Conservation (phyloP, 2,329 filamentous ascomycete species). For the Diaporthe ilicicola region DNA sequence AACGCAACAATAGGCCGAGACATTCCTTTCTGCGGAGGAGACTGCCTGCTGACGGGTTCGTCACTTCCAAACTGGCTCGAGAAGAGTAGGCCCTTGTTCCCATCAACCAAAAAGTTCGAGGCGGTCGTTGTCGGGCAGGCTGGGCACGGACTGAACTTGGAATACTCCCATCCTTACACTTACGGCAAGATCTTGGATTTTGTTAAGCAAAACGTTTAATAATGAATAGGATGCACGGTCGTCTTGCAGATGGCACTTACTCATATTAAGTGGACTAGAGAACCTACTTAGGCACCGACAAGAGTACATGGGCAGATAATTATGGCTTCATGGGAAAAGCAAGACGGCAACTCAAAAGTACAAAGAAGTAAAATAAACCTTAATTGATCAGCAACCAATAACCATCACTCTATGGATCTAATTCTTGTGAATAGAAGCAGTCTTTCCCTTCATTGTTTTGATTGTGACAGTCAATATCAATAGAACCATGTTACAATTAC, state of each 20-base stretch:
- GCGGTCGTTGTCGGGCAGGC: slow-evolving; percentile 62
- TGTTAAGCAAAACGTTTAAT: slow-evolving; percentile 21
- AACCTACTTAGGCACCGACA: too few relatives aligned
- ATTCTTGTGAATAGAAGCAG: too few relatives aligned
- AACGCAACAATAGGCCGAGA: slow-evolving; percentile 49
- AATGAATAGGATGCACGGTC: background rate
- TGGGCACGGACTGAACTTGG: slow-evolving; percentile 60
- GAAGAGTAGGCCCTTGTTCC: slow-evolving; percentile 50
- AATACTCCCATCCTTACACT: slow-evolving; percentile 32
- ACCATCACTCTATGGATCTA: too few relatives aligned
- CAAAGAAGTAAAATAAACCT: too few relatives aligned
- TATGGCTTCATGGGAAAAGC: too few relatives aligned
- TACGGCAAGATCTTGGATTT: slow-evolving; percentile 30
- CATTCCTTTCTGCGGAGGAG: slow-evolving; percentile 68
- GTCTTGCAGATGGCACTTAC: background rate
- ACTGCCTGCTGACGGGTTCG: slow-evolving; percentile 58
- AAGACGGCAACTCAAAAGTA: too few relatives aligned
- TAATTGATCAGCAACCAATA: too few relatives aligned
- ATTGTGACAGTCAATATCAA: too few relatives aligned
- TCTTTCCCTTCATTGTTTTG: too few relatives aligned
- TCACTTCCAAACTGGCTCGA: slow-evolving; percentile 53
- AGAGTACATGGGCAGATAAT: too few relatives aligned
- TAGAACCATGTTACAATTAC: too few relatives aligned
- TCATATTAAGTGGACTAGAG: background rate
- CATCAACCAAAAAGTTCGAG: slow-evolving; percentile 57